A percentile compares a stretch with the other conserved stretches of the same genome.
Conservation (phyloP, 257 asterid species). For the Solanum ossicruentum region DNA sequence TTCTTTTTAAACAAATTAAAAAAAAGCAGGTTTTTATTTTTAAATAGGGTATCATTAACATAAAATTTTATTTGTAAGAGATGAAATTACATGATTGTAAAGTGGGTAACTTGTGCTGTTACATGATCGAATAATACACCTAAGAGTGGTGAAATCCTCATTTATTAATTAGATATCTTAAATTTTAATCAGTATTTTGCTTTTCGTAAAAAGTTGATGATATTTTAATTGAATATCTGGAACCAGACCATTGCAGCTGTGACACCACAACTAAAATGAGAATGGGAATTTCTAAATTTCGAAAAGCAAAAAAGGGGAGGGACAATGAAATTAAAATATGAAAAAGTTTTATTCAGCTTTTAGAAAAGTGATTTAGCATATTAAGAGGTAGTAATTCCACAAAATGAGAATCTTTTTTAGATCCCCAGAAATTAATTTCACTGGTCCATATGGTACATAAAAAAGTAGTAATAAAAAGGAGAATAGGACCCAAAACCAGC, state of each 20-base stretch:
- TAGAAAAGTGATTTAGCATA: background rate
- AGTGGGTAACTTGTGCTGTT: background rate
- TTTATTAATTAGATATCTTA: background rate
- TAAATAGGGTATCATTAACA: background rate
- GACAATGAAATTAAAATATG: background rate
- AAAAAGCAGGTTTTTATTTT: no score
- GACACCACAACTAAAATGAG: background rate
- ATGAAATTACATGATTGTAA: background rate
- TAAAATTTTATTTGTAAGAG: background rate
- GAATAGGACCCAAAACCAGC: conserved; percentile 8
- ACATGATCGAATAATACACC: background rate
- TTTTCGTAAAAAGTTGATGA: background rate
- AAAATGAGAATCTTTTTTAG: background rate
- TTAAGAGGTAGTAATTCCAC: background rate
- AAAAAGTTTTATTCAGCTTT: background rate
- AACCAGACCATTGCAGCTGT: background rate
- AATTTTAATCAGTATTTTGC: background rate
- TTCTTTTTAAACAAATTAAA: no score
- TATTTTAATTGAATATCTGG: background rate
- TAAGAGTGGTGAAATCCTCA: background rate
- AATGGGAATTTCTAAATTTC: background rate
- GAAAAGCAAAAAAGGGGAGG: background rate
- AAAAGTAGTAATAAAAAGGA: background rate
- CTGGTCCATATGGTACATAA: background rate
- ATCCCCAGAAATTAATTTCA: background rate